Evolutionary conservation across 2,329 filamentous ascomycete genomes (phyloP), one percentile per base, ranked within the genome.

Genomic region (Aspergillus bombycis): DNA sequence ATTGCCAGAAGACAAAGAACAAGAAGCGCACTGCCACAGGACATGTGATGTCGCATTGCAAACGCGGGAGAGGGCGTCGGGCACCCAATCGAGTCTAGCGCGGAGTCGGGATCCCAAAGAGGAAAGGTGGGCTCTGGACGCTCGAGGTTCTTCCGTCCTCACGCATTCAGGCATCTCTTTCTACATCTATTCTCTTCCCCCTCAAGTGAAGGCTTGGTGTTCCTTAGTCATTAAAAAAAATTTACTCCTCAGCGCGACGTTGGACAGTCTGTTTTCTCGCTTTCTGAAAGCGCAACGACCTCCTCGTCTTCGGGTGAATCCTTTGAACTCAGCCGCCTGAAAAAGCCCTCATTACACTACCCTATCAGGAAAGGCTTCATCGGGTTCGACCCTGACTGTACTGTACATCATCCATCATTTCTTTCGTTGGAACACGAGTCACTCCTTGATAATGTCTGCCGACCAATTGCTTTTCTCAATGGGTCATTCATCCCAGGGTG

Each of bases 401-500:
- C 4, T 12, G 58, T 52, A 28, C 55, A 52, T 19, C 21, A 52
- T 38, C 32, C 54, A n/a, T 61, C 16, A 28, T 41, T 43, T 36
- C 36, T 36, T 11, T 16, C 43, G 19, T 55, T 32, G 26, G 59
- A 36, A 34, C 48, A 23, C 43, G 46, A 21, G 23, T 53, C 55
- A 19, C 36, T 48, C 52, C 52, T 57, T 61, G 38, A 59, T 62
- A 45, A 76, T 76, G 74, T 70, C 73, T 56, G 60, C 68, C 21
- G 70, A 75, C 45, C 69, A 71, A 60, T 70, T 70, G 60, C 69
- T 75, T 57, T 69, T 62, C 43, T 64, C 66, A 32, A 67, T 69
- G 58, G 71, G 71, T 45, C 65, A 61, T 32, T 61, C 67, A 7
- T 62, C 48, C 38, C 67, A 61, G 43, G 60, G 67, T 38, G 67